phyloP scores from a whole-genome alignment of 345 rosid species.

The Aurinia saxatilis region DNA sequence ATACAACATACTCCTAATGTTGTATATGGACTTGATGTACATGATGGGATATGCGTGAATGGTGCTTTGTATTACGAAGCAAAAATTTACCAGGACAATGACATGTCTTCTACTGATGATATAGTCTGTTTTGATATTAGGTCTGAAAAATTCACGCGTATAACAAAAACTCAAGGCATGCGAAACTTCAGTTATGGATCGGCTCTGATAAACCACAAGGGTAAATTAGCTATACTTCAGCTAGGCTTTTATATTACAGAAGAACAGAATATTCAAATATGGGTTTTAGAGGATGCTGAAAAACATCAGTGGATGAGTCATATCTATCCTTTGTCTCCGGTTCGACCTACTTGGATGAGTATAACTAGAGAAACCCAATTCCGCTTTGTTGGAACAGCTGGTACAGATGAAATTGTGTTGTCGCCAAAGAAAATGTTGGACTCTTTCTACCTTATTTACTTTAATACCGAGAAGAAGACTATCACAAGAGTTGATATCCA shows the following conservation, averaged over 20 bases:
- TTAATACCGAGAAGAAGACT: background rate
- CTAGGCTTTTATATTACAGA: too few relatives aligned
- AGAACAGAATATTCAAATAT: background rate
- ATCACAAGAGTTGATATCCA: background rate
- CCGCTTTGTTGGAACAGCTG: background rate
- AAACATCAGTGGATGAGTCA: background rate
- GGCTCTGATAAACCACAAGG: background rate
- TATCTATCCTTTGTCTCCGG: background rate
- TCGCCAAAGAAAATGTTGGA: background rate
- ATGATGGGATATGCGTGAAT: conserved; percentile 4
- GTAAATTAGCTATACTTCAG: conserved; percentile 7
- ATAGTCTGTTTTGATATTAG: background rate
- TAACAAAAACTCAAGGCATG: background rate
- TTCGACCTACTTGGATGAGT: background rate
- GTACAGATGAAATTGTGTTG: conserved; percentile 5
- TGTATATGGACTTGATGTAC: background rate
- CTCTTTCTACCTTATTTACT: background rate
- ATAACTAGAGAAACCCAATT: background rate
- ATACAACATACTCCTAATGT: background rate
- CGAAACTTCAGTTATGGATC: background rate
- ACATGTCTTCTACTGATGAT: background rate
- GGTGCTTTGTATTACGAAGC: conserved; percentile 11
- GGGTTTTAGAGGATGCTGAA: background rate
- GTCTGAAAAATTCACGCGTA: background rate
- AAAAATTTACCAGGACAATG: too few relatives aligned